Evolutionary conservation across 1,139 yeast species (phyloP).

Genomic region (Zygosaccharomyces sapae): DNA sequence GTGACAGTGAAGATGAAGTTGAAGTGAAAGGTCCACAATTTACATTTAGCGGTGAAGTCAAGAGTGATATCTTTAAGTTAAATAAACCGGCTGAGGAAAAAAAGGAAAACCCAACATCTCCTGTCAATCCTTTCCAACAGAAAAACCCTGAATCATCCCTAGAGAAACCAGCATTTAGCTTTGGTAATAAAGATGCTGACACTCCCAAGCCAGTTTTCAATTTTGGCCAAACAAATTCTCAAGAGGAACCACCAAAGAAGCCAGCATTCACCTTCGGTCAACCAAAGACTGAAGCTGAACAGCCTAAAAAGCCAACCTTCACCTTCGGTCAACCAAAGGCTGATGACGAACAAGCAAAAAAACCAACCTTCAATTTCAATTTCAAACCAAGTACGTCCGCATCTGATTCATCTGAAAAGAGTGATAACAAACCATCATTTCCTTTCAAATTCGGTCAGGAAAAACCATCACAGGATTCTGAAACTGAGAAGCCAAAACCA

Average conservation of each 20-base stretch:
- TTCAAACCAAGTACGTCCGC: conserved; percentile 1
- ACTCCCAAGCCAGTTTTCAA: conserved; percentile 21
- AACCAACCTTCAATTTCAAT: conserved; percentile 15
- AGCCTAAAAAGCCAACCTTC: conserved; percentile 18
- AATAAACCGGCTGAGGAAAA: conserved; percentile 14
- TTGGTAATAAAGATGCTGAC: too few species aligned
- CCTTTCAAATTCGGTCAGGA: conserved; percentile 22
- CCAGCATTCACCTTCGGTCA: conserved; percentile 24
- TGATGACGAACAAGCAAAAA: conserved; percentile 12
- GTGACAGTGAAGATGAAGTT: conserved; percentile 46
- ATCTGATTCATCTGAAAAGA: conserved; percentile 3
- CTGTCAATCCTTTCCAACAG: conserved; percentile 24
- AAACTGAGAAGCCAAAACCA: background rate
- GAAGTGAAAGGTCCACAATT: conserved; percentile 63
- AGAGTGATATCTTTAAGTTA: conserved; percentile 49
- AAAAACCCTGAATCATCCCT: conserved; percentile 5
- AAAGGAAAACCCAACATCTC: conserved; percentile 12
- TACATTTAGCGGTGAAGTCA: conserved; percentile 46
- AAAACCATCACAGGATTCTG: conserved; percentile 1
- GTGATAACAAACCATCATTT: conserved; percentile 27
- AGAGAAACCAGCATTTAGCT: too few species aligned
- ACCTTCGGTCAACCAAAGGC: conserved; percentile 19
- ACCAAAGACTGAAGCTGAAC: background rate
- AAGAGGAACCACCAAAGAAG: conserved; percentile 6
- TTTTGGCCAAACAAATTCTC: conserved; percentile 10